These are phyloP conservation scores for Xylaria scruposa DNA, from an alignment of 495 filamentous ascomycete species.

Conservation along the genomic window DNA sequence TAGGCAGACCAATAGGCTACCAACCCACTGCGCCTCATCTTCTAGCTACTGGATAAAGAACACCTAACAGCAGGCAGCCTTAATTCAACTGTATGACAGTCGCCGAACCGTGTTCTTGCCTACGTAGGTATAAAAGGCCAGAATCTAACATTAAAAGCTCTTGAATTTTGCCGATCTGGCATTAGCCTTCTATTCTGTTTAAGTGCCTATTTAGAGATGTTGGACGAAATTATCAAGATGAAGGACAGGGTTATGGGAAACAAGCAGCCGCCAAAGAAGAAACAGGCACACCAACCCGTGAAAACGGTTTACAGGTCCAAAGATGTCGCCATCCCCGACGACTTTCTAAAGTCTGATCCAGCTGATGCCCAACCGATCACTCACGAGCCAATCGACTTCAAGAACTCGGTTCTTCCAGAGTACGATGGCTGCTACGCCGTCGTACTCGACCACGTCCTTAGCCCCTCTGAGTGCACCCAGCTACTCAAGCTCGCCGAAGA, in stretches of 20 bases:
- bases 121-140: not conserved
- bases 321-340: slow-evolving; percentile 41
- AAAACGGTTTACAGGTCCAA: slow-evolving; percentile 39
- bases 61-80: slow-evolving; percentile 2
- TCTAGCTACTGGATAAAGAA: not conserved
- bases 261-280: slow-evolving; percentile 6
- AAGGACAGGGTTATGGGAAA: slow-evolving; percentile 15
- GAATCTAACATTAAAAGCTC: not conserved
- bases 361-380: slow-evolving; percentile 44
- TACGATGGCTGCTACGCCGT: slow-evolving; percentile 63
- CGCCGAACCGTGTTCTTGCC: too few relatives aligned
- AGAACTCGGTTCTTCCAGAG: slow-evolving; percentile 57
- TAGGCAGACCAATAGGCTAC: not conserved
- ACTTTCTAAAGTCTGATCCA: slow-evolving; percentile 41
- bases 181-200: not conserved
- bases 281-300: slow-evolving; percentile 1
- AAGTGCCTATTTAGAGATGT: not conserved
- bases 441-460: slow-evolving; percentile 69
- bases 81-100: not conserved
- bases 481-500: slow-evolving; percentile 64
- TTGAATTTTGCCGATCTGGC: not conserved
- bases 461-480: slow-evolving; percentile 63
- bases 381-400: slow-evolving; percentile 58
- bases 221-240: slow-evolving; percentile 6
- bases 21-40: not conserved